Evolutionary conservation across 179 eudicot species (phyloP), one percentile per base, ranked within the genome.

Genomic region (Nepenthes alata): DNA sequence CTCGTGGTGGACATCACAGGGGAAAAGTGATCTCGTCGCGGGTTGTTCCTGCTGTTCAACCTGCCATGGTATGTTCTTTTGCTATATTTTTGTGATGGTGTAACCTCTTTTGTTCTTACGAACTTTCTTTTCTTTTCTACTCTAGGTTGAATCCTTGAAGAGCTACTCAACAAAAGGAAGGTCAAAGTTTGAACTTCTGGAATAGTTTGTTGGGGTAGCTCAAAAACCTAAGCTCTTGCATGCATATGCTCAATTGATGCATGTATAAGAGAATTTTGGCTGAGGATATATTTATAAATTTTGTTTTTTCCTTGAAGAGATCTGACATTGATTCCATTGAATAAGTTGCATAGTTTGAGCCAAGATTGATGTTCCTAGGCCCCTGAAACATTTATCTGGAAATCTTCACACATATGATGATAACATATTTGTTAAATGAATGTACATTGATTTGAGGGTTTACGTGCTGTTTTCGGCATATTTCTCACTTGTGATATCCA

Each of bases 1-100:
- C 90, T 72, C 80, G 90, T 67, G 75, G 90, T 41, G 90, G 90
- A 58, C 90, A 84, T 72, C 90, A 85, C 52, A 78, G 82, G 68
- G 91, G 91, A 59, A 82, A 82, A 74, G 85, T 85, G 34, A 66
- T 82, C 58, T 85, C 85, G 39, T 78, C 91, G 10, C 59, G 58
- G 62, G 77, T 78, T 67, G 74, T 85, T 57, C 77, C 63, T 54
- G 85, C 80, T 63, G 87, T 85, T 70, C 91, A 85, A 79, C 91
- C 91, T 47, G 81, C 91, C 47, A 85, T 85, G 91, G 91, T 85
- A 82, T 57, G 58, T 49, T 11, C 35, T 39, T 12, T 39, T 13
- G 5, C 9, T 58, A 37, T 12, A 2, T 14, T 38, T 37, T n/a
- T 39, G 34, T n/a, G 6, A 3, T 39, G 6, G 37, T 12, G 16